Evolutionary conservation across 2,329 filamentous ascomycete genomes (phyloP).

Genomic region (Herpotrichia juniperi): DNA sequence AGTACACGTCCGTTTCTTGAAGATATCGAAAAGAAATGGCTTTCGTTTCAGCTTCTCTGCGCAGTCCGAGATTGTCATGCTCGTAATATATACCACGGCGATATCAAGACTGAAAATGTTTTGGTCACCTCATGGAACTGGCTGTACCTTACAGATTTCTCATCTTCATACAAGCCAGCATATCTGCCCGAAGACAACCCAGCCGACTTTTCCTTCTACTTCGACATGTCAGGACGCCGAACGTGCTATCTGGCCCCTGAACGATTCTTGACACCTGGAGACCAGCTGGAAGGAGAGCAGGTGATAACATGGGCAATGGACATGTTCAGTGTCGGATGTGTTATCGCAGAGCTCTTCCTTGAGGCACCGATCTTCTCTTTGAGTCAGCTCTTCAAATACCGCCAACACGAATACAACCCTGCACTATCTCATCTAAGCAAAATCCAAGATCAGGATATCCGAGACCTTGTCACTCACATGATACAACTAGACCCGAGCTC

Average conservation of each 20-base stretch:
- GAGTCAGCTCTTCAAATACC: slow-evolving; percentile 93
- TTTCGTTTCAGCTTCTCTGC: slow-evolving; percentile 93
- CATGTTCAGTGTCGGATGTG: slow-evolving; percentile 94
- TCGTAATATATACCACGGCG: slow-evolving; percentile 89
- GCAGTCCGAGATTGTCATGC: slow-evolving; percentile 90
- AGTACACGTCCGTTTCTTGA: slow-evolving; percentile 96
- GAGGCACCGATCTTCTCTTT: slow-evolving; percentile 98
- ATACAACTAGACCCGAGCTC: slow-evolving; percentile 92
- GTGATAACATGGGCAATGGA: slow-evolving; percentile 93
- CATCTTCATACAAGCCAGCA: slow-evolving; percentile 91
- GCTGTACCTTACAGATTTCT: slow-evolving; percentile 98
- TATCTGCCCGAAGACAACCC: slow-evolving; percentile 96
- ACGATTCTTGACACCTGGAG: slow-evolving; percentile 77
- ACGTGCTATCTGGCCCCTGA: slow-evolving; percentile 97
- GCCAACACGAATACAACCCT: slow-evolving; percentile 90
- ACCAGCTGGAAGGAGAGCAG: slow-evolving; percentile 67
- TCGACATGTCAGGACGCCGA: slow-evolving; percentile 87
- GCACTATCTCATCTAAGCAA: slow-evolving; percentile 79
- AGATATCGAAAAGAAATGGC: slow-evolving; percentile 98
- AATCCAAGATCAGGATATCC: slow-evolving; percentile 85
- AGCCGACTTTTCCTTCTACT: slow-evolving; percentile 96
- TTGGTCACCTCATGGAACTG: slow-evolving; percentile 99
- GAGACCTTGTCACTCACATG: slow-evolving; percentile 93
- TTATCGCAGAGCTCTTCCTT: slow-evolving; percentile 94
- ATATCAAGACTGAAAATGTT: slow-evolving; percentile 98